Conservation (phyloP, 2,329 filamentous ascomycete species). For the Apiospora sp. region DNA sequence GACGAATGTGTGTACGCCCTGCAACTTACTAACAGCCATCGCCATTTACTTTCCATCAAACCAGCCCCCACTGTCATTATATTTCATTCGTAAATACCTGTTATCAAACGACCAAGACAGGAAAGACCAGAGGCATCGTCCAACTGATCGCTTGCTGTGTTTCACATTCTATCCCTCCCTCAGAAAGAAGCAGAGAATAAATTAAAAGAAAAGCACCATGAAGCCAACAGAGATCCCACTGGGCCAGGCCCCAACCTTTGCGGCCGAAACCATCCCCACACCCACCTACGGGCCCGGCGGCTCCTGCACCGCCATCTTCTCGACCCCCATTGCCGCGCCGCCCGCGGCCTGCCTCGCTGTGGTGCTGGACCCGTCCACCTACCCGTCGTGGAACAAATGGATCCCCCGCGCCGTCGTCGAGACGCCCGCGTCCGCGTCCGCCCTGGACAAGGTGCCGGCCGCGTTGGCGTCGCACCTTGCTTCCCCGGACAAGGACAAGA, state of each 20-base stretch:
- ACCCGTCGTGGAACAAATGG: conserved; percentile 48
- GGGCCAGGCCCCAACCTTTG: conserved; percentile 31
- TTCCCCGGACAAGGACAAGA: background rate
- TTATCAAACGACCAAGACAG: background rate
- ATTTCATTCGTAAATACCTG: background rate
- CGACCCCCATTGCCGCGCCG: conserved; percentile 44
- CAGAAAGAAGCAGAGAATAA: background rate
- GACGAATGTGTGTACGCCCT: background rate
- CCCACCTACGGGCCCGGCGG: conserved; percentile 43
- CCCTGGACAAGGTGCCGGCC: conserved; percentile 26
- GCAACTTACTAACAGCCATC: background rate
- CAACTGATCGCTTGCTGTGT: background rate
- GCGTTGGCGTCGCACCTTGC: conserved; percentile 32
- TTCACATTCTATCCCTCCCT: background rate
- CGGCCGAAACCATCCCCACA: conserved; percentile 37
- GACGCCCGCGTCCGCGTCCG: conserved; percentile 27
- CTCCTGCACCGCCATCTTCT: conserved; percentile 41
- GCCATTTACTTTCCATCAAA: background rate
- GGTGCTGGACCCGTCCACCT: conserved; percentile 42
- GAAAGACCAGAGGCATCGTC: too few relatives aligned
- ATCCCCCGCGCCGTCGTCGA: conserved; percentile 39
- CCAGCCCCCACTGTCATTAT: background rate
- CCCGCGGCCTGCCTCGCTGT: conserved; percentile 42
- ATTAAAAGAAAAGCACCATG: conserved; percentile 24
- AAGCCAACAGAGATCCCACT: conserved; percentile 30